Evolutionary conservation across 768 basidiomycete genomes (phyloP), one percentile per base, ranked within the genome.

Genomic region (Leccinum incarnatum): DNA sequence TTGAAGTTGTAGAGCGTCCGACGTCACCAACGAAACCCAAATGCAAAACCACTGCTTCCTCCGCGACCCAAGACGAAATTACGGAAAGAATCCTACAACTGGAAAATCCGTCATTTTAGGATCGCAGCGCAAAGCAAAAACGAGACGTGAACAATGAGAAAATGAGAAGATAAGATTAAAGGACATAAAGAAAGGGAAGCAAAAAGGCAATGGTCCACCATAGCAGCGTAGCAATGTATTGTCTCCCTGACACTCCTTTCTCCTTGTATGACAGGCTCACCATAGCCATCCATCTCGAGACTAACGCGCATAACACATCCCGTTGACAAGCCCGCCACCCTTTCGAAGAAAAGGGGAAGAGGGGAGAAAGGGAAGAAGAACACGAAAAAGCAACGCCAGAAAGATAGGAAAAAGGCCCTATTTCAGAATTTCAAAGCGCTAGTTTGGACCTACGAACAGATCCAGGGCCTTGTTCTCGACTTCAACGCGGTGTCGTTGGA

Each of bases 401-500:
- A 51, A 36, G 37, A 50, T 29, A 56, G 12, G 25, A 53, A 27
- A 49, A 48, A 29, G 1, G 29, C 30, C 17, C 17, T 17, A 15
- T 42, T 25, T 25, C 0, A 25, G n/a, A 50, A 17, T 17, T 50
- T n/a, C 5, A 57, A 37, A 17, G 30, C 10, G 11, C 40, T 68
- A 67, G 45, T 8, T 53, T 32, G 51, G 53, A 25, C 71, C 68
- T 15, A 65, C 64, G 25, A 72, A 64, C 14, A 72, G 63, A 23
- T 72, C 62, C 25, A 72, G n/a, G 0, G 70, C 62, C 57, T 37
- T 63, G 54, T 32, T 63, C 48, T 74, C 70, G 61, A 69, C 32
- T 42, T 37, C 57, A 2, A 67, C 25, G 27, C 71, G 67, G 30
- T 70, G 61, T 55, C 62, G 66, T 25, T 72, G 72, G 12, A 72